Evolutionary conservation across 768 basidiomycete species (phyloP), one percentile per base, ranked within the genome.

Genomic region (Lactarius vividus): DNA sequence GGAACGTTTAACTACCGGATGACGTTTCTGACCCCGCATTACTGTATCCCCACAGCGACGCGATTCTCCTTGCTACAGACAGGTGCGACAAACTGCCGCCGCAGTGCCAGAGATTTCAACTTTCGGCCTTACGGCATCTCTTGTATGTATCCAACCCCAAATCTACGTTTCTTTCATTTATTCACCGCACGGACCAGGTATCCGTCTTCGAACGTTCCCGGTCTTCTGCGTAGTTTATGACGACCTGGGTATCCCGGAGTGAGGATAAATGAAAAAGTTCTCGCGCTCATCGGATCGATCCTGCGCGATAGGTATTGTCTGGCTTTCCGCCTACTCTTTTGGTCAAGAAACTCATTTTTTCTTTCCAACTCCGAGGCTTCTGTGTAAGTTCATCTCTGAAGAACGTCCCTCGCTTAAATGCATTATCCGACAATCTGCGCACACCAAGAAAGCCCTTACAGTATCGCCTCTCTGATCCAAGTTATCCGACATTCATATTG

Each of bases 211-310:
- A 23, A n/a, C 7, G 9, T 10, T 8, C 10, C 55, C 29, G 33
- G 59, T 29, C 42, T 13, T 23, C n/a, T 23, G 23, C 49, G n/a
- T n/a, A 23, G 15, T 54, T 31, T 46, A 52, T 8, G 3, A 37
- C 56, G 54, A 61, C 28, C 44, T 61, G 65, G 61, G 29, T 23
- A 53, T 40, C 55, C 49, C 44, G 65, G 55, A 57, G 56, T n/a
- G n/a, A 1, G 56, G 39, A 35, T 31, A 35, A 23, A 66, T 40
- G 37, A 42, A 52, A 57, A 31, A 10, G 8, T 26, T 40, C 44
- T 31, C 61, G 59, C 60, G 55, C 39, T 35, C 26, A 7, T 49
- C 33, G 29, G 29, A 39, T 61, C 40, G 26, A 31, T 37, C 26
- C 31, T 23, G 46, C 42, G n/a, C 54, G 42, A 59, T 59, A 53